Evolutionary conservation across 1,284 basidiomycete species (phyloP).

Genomic region (Rhodofomes roseus): DNA sequence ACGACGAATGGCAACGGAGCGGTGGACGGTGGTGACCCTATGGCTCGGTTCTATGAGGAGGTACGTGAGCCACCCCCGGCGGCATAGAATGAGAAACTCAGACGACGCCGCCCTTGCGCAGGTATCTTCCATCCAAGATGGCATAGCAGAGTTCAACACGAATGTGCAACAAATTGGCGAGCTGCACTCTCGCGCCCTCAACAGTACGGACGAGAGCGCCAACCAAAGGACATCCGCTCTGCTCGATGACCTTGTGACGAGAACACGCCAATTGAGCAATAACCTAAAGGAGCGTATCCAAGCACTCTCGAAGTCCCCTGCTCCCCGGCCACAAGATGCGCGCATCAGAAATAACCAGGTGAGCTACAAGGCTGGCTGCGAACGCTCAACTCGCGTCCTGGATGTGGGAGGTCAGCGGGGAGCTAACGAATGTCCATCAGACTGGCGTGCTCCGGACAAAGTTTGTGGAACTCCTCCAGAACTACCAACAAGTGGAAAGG

Average conservation of each 20-base stretch:
- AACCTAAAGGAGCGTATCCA: constrained; percentile 66
- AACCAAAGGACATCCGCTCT: constrained; percentile 42
- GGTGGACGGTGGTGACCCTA: constrained; percentile 22
- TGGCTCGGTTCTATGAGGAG: constrained; percentile 39
- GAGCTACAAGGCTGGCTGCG: not conserved
- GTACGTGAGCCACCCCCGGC: constrained; percentile 20
- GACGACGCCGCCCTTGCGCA: constrained; percentile 9
- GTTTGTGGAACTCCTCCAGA: constrained; percentile 67
- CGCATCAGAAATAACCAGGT: constrained; percentile 73
- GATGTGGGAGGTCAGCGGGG: not conserved
- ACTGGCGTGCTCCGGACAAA: constrained; percentile 52
- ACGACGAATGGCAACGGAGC: constrained; percentile 20
- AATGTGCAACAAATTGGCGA: constrained; percentile 58
- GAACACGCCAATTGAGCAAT: constrained; percentile 62
- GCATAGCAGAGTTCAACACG: constrained; percentile 48
- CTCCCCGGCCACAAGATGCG: constrained; percentile 43
- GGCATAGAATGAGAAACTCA: not conserved
- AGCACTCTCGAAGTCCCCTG: constrained; percentile 38
- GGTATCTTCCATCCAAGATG: constrained; percentile 50
- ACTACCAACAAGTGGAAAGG: constrained; percentile 83
- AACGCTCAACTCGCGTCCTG: not conserved
- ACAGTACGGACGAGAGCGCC: constrained; percentile 48
- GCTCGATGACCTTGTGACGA: constrained; percentile 53
- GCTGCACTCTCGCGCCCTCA: constrained; percentile 56
- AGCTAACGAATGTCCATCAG: constrained; percentile 28